Base-by-base conservation (phyloP, 2,329 filamentous ascomycete genomes). In the Ophiostoma pallidulum region DNA sequence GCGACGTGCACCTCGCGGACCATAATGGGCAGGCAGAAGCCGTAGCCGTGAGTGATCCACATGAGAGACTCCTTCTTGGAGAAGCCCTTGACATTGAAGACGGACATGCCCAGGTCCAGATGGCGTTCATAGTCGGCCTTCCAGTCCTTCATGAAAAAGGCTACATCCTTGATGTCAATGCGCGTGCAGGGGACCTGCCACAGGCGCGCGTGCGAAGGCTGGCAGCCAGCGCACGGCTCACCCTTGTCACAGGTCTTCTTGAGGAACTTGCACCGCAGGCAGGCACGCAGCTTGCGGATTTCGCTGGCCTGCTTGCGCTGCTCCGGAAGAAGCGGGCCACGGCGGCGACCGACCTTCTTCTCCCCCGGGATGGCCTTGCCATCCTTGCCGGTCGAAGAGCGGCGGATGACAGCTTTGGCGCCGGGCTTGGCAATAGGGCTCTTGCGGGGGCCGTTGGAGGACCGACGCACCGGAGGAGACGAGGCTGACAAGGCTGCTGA, bases 171-270 rank as follows among this genome's bases (percentile, higher is more conserved):
- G 74, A 97, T 97, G 66, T 96, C 91, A 61, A 96, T 95, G 53
- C 91, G 86, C 35, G 91, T 97, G 74, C 91, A 97, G 52, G 91
- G 91, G 38, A 97, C 91, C 69, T 96, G 90, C 91, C 91, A 97
- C 45, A 97, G 75, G 54, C 91, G 83, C 54, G 91, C 91, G 65
- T 97, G 91, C 18, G 90, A 94, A 43, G 91, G 91, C 70, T 95
- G 86, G 71, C 91, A 97, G 41, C 91, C 91, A 59, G 84, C 86
- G 67, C 91, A 97, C 49, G 91, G 91, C 70, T 96, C 90, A 54
- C 91, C 91, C 72, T 94, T 96, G 67, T 97, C 91, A 63, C 91
- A 97, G 41, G 91, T 96, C 78, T 97, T 97, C 78, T 97, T 97
- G 64, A 97, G 75, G 73, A 96, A 97, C 71, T 96, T 96, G 78